Conservation (phyloP, 2,329 filamentous ascomycete species). For the Aspergillus sp. region DNA sequence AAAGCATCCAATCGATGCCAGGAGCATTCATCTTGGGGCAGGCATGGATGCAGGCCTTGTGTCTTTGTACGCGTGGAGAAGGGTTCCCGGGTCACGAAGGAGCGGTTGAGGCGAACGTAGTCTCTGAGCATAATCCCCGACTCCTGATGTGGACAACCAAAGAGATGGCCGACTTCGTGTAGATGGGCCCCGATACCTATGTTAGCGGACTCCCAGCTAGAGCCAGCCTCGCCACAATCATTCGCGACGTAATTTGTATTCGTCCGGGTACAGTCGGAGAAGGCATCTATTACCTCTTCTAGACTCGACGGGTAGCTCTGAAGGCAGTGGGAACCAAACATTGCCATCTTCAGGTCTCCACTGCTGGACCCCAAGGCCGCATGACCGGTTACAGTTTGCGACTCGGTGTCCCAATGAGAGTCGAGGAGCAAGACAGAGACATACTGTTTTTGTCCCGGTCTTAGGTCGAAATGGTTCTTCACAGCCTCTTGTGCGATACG, state of each 20-base stretch:
- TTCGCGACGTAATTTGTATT: constrained; percentile 80
- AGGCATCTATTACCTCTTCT: constrained; percentile 86
- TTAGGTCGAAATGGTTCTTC: constrained; percentile 71
- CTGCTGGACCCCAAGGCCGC: constrained; percentile 75
- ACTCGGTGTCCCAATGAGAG: constrained; percentile 76
- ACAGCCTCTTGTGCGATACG: constrained; percentile 76
- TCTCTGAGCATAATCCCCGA: constrained; percentile 90
- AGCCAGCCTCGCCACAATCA: constrained; percentile 81
- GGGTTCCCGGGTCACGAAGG: constrained; percentile 77
- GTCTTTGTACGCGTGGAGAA: constrained; percentile 85
- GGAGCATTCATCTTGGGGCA: constrained; percentile 77
- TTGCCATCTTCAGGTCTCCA: constrained; percentile 75
- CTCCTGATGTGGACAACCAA: constrained; percentile 88
- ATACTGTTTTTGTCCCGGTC: constrained; percentile 78
- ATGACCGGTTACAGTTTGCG: constrained; percentile 73
- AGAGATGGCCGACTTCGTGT: constrained; percentile 85
- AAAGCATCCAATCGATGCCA: constrained; percentile 91
- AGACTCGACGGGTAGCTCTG: constrained; percentile 88
- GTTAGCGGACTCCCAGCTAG: constrained; percentile 93
- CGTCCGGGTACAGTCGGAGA: constrained; percentile 86
- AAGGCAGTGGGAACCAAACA: constrained; percentile 89
- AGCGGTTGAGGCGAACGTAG: constrained; percentile 79
- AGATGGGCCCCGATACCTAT: constrained; percentile 91
- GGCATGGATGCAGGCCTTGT: constrained; percentile 70
- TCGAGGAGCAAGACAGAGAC: constrained; percentile 86